These are phyloP conservation scores for Helichrysum umbraculigerum DNA, from an alignment of 129 eudicot genomes.

Conservation along the genomic window DNA sequence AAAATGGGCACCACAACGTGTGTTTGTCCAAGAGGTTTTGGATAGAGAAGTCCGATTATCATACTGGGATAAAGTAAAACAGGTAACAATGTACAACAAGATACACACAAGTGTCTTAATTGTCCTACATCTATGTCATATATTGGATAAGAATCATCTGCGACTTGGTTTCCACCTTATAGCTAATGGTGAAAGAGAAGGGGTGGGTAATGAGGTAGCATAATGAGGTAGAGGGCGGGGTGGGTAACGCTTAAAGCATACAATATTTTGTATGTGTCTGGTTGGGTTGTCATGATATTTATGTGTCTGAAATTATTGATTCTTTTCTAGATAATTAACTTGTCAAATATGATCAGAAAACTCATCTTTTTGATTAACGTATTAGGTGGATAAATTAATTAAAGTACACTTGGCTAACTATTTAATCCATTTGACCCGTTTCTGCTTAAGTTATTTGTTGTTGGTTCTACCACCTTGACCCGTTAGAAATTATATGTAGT, in stretches of 20 bases:
- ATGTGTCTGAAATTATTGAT: background rate
- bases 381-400: background rate
- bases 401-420: background rate
- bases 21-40: slow-evolving; percentile 95
- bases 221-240: background rate
- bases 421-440: background rate
- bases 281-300: background rate
- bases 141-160: background rate
- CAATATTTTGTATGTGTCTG: background rate
- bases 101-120: background rate
- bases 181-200: background rate
- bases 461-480: background rate
- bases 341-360: background rate
- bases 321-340: background rate
- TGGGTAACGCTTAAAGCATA: background rate
- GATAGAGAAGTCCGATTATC: slow-evolving; percentile 98
- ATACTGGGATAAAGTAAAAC: slow-evolving; percentile 93
- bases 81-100: slow-evolving; percentile 45
- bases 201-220: background rate
- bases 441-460: no score
- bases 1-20: slow-evolving; percentile 96
- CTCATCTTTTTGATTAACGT: background rate
- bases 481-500: background rate
- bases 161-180: background rate
- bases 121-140: background rate